Evolutionary conservation across 1,139 yeast species (phyloP).

Genomic region (Meyerozyma guilliermondii): DNA sequence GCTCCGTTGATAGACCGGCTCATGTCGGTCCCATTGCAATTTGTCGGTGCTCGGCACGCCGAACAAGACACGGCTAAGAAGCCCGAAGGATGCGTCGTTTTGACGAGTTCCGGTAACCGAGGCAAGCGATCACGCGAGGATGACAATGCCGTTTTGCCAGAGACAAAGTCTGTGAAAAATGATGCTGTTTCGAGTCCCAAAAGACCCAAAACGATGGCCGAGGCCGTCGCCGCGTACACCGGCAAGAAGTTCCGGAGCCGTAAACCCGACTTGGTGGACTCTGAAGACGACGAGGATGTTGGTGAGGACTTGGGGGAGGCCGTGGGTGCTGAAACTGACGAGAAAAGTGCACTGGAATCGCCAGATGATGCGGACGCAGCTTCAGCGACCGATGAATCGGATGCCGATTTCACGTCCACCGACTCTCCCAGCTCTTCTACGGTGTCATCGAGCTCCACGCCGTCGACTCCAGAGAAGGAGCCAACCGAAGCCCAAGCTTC

Average conservation of each 20-base stretch:
- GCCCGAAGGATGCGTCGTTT: conserved; percentile 39
- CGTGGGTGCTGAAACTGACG: conserved; percentile 15
- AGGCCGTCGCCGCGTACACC: conserved; percentile 57
- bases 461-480: conserved; percentile 7
- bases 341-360: conserved; percentile 4
- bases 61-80: conserved; percentile 25
- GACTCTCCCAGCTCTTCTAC: background rate
- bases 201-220: conserved; percentile 52
- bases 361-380: conserved; percentile 2
- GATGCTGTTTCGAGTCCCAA: conserved; percentile 4
- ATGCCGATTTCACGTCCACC: conserved; percentile 14
- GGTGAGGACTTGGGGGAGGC: conserved; percentile 21
- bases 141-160: conserved; percentile 1
- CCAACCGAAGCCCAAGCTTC: background rate
- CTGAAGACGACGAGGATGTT: conserved; percentile 6
- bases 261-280: conserved; percentile 2
- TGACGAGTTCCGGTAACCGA: conserved; percentile 16
- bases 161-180: background rate
- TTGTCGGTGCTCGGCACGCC: conserved; percentile 47
- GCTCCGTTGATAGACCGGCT: conserved; percentile 51
- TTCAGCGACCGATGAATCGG: conserved; percentile 8
- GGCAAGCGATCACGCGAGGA: background rate
- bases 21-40: conserved; percentile 53
- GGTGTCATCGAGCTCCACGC: conserved; percentile 5
- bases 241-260: conserved; percentile 38